Base-by-base conservation (phyloP, 2,329 filamentous ascomycete genomes). In the Neurospora crassa region DNA sequence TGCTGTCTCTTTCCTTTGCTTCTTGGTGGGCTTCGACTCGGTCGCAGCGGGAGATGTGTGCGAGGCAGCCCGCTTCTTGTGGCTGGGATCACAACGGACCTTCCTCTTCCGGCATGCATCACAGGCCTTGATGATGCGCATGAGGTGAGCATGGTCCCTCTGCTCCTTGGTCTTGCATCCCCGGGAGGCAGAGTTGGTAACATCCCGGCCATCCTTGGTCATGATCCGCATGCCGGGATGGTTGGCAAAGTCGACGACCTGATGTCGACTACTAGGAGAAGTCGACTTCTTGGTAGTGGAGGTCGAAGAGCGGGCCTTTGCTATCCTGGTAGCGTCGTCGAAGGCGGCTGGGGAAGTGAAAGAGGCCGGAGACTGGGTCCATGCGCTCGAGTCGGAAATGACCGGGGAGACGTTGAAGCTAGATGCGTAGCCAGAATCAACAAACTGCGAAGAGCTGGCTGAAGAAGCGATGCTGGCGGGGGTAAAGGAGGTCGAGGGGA, bases 61-160 rank as follows among this genome's bases (percentile, higher is more conserved):
- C 20, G 82, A 73, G 70, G 81, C 79, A 24, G 78, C 74, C 40
- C 82, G 79, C 81, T 84, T 84, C 82, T 84, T 87, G 78, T 89
- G 87, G 79, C 84, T 87, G 2, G 87, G 87, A 74, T 88, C 86
- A 77, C 87, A 89, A 67, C 87, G 85, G 53, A 87, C 83, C 85
- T 91, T 91, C 84, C 89, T 90, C 78, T 82, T 83, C 72, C 84
- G 82, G 81, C 89, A 91, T 72, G 83, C 82, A 63, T 89, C 86
- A 78, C 89, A 91, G n/a, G 89, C 89, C 81, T 90, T 90, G 78
- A 90, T 87, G 77, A 89, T 88, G 72, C 89, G 83, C 87, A 91
- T 90, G 67, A 90, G 80, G 75, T 90, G 88, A 6, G 89, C 89
- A 76, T 90, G 89, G 70, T 90, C 88, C 42, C 89, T 85, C 82